These are phyloP conservation scores for Spathaspora sp. DNA, from an alignment of 1,139 yeast species.

Conservation along the genomic window DNA sequence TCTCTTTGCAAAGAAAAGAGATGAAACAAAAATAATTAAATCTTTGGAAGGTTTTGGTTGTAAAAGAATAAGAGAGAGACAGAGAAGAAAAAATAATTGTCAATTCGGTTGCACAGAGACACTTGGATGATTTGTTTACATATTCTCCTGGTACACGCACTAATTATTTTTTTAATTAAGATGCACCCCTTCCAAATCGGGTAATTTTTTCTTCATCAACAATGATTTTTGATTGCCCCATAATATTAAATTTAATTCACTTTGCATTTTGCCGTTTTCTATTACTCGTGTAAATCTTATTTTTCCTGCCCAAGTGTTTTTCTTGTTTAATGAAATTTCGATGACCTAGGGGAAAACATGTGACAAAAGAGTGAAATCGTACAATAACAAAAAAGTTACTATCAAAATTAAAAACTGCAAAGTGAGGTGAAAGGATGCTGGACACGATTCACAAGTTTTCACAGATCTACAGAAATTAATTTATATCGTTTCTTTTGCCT, in stretches of 20 bases:
- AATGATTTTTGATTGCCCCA: background rate
- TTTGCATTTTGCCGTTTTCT: background rate
- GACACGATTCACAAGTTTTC: too few relatives aligned
- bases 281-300: background rate
- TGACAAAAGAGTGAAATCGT: background rate
- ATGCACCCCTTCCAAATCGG: background rate
- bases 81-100: background rate
- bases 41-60: background rate
- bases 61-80: background rate
- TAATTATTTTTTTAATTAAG: background rate
- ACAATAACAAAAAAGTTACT: too few relatives aligned
- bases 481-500: background rate
- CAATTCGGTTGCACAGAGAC: slow-evolving; percentile 1
- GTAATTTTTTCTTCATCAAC: background rate
- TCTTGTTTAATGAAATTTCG: background rate
- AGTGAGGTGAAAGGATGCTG: too few relatives aligned
- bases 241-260: background rate
- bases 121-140: background rate
- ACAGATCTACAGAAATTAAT: too few relatives aligned
- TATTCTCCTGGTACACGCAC: background rate
- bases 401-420: too few relatives aligned
- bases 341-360: background rate
- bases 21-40: background rate
- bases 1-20: background rate
- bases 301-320: background rate